Evolutionary conservation across 148 eudicot genomes (phyloP), one percentile per base, ranked within the genome.

Genomic region (Camellia sinensis): DNA sequence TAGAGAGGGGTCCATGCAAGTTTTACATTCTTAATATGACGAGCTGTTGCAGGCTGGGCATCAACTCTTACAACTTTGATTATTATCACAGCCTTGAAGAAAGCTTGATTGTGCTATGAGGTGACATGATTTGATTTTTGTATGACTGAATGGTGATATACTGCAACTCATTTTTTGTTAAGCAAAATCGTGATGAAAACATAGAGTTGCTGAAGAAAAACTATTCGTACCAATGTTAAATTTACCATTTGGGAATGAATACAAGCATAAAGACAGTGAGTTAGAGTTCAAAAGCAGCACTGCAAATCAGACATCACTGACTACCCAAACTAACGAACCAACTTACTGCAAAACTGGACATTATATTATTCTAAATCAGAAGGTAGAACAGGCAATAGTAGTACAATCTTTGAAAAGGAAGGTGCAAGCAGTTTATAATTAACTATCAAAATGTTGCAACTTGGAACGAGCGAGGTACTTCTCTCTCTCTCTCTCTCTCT

Each of bases 401-500:
- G 22, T 13, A 5, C 0, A 53, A 14, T 18, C 4, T 10, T 18
- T 22, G 75, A 72, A 52, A 21, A 44, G 6, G 40, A 64, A 6
- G 61, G 57, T 0, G 63, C 3, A 17, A 10, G 48, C 46, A 40
- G 64, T 54, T 56, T 7, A 6, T 54, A 29, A 6, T 54, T 29
- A 9, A 66, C 3, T 8, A 8, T 40, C 52, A 54, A 21, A 67
- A 18, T 3, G 21, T 18, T 8, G 17, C 10, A 40, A 74, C 15
- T 13, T 66, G 72, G 56, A 44, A 81, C 29, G 37, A 21, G 19
- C 1, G 62, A 9, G 57, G 53, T 14, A 21, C 15, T 13, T 67
- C 71, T 41, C 71, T 66, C 70, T 67, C 46, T 61, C 6, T 72
- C 60, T 29, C 37, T 29, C 37, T 81, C 44, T 75, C 46, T 77